Conservation (phyloP, 2,329 filamentous ascomycete genomes). For the Didymella sp. region DNA sequence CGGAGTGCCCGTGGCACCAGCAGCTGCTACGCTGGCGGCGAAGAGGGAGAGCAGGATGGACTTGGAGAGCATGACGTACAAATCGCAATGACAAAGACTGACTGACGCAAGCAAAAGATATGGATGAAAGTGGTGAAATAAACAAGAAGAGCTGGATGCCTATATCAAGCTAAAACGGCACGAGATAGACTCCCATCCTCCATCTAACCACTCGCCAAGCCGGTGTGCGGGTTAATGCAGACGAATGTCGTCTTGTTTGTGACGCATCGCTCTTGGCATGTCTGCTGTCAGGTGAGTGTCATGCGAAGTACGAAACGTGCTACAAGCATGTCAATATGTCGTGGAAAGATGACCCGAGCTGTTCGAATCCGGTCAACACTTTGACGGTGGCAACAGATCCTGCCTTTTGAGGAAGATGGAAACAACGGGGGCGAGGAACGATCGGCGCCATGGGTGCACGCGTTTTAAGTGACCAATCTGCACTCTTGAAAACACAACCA, state of each 20-base stretch:
- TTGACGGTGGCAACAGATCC: background rate
- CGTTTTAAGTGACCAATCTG: background rate
- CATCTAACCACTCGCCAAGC: background rate
- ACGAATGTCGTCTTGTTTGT: constrained; percentile 1
- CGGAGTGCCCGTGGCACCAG: constrained; percentile 23
- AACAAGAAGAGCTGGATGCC: background rate
- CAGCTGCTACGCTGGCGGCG: constrained; percentile 15
- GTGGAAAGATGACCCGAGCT: background rate
- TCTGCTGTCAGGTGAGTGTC: constrained; percentile 4
- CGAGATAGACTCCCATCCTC: background rate
- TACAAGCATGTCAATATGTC: constrained; percentile 6
- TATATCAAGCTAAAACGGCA: background rate
- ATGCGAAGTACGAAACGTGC: constrained; percentile 11
- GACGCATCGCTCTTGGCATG: constrained; percentile 9
- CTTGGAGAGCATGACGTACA: constrained; percentile 14
- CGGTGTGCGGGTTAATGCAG: background rate
- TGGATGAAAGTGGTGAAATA: constrained; percentile 9
- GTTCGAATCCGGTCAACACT: constrained; percentile 7
- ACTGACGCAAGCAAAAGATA: constrained; percentile 11
- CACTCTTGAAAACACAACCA: background rate
- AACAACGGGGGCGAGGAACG: constrained; percentile 7
- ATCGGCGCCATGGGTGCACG: constrained; percentile 11
- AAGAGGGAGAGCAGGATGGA: constrained; percentile 18
- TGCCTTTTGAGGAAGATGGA: constrained; percentile 7
- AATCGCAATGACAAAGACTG: constrained; percentile 14